phyloP scores from a whole-genome alignment of 1,139 yeast genomes.

The Arxiozyma slooffiae region DNA sequence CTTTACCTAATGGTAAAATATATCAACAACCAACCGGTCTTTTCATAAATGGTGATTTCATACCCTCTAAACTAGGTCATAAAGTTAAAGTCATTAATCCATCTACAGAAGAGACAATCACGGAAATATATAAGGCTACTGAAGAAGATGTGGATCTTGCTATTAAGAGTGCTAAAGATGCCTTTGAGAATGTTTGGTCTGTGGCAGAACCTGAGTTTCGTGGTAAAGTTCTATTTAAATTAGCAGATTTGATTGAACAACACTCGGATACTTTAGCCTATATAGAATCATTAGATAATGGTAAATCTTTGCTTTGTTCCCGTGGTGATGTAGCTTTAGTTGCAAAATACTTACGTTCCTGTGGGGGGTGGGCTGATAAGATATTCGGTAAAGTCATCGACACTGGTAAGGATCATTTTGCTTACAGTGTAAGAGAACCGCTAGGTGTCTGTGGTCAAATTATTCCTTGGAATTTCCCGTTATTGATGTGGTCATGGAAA shows the following conservation, averaged over 20 bases:
- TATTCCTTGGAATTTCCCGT: slow-evolving; percentile 84
- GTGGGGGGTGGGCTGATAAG: slow-evolving; percentile 74
- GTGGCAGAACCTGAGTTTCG: slow-evolving; percentile 40
- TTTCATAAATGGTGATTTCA: slow-evolving; percentile 41
- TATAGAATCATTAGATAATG: slow-evolving; percentile 69
- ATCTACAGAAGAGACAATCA: slow-evolving; percentile 38
- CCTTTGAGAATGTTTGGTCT: slow-evolving; percentile 37
- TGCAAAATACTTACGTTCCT: slow-evolving; percentile 49
- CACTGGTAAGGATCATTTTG: slow-evolving; percentile 44
- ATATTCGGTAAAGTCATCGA: slow-evolving; percentile 55
- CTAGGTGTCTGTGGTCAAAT: slow-evolving; percentile 76
- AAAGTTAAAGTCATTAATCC: slow-evolving; percentile 39
- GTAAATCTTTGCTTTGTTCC: slow-evolving; percentile 51
- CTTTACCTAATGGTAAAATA: slow-evolving; percentile 44
- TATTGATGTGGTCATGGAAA: slow-evolving; percentile 72
- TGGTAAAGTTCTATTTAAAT: slow-evolving; percentile 44
- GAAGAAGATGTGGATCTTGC: slow-evolving; percentile 42
- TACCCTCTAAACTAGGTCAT: slow-evolving; percentile 33
- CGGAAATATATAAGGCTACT: slow-evolving; percentile 39
- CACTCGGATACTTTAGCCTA: slow-evolving; percentile 44
- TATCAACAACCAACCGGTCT: slow-evolving; percentile 47
- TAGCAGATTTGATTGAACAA: slow-evolving; percentile 52
- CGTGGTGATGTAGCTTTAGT: slow-evolving; percentile 50
- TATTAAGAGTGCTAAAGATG: slow-evolving; percentile 38
- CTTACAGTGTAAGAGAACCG: slow-evolving; percentile 47